Percentiles rank a stretch among this genome's conserved stretches.
phyloP scores from a whole-genome alignment of 129 eudicot genomes.

The Glebionis coronaria region DNA sequence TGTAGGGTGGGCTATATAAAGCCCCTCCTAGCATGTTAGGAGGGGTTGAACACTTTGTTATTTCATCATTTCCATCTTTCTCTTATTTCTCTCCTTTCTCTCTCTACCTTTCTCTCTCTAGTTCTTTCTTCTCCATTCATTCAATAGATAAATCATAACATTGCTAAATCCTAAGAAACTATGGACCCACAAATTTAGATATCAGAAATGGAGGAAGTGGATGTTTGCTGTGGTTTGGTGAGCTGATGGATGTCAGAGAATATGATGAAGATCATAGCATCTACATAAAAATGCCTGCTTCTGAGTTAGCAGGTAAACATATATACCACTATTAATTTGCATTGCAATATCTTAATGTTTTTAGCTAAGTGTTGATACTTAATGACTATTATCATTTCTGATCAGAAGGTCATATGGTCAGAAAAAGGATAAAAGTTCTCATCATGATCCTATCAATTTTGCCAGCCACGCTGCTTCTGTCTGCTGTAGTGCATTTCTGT shows the following conservation, averaged over 20 bases:
- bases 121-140: too few species aligned
- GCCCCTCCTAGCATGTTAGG: too few species aligned
- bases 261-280: neutral
- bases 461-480: neutral
- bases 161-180: too few species aligned
- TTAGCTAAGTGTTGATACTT: neutral
- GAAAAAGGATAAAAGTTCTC: neutral
- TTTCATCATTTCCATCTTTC: too few species aligned
- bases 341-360: too few species aligned
- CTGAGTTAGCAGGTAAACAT: conserved; percentile 17
- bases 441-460: neutral
- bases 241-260: conserved; percentile 28
- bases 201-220: conserved; percentile 33
- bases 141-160: too few species aligned
- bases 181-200: conserved; percentile 10
- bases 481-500: neutral
- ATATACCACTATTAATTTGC: neutral
- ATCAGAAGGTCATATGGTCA: too few species aligned
- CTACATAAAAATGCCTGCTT: conserved; percentile 18
- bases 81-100: too few species aligned
- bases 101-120: too few species aligned
- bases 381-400: neutral
- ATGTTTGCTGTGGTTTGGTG: conserved; percentile 48
- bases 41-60: too few species aligned
- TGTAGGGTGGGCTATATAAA: too few species aligned